These are phyloP conservation scores for Ceratobasidium sp. DNA, from an alignment of 1,284 basidiomycete genomes.

Conservation along the genomic window DNA sequence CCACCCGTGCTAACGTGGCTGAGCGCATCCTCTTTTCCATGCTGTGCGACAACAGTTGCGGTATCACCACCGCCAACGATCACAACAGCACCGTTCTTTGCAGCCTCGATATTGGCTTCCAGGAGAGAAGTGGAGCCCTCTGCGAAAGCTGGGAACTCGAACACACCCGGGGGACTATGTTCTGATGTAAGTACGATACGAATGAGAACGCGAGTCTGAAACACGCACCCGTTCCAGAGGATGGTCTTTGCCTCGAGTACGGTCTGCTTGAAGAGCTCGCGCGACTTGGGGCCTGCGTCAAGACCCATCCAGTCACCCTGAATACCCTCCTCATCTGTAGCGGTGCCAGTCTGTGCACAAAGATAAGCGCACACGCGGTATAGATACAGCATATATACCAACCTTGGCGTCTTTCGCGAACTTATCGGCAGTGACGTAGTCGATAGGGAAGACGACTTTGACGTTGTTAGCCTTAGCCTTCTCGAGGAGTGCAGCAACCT, in stretches of 20 bases:
- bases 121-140: slow-evolving; percentile 87
- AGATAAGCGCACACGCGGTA: not conserved
- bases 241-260: slow-evolving; percentile 95
- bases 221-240: slow-evolving; percentile 91
- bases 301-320: slow-evolving; percentile 96
- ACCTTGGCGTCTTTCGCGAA: slow-evolving; percentile 93
- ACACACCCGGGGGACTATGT: slow-evolving; percentile 93
- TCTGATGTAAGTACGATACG: not conserved
- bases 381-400: slow-evolving; percentile 46
- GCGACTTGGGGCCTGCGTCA: slow-evolving; percentile 86
- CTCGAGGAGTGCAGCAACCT: slow-evolving; percentile 85
- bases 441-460: slow-evolving; percentile 94
- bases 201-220: not conserved
- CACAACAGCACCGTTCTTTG: slow-evolving; percentile 86
- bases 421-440: slow-evolving; percentile 94
- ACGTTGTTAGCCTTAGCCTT: slow-evolving; percentile 96
- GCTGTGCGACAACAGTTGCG: slow-evolving; percentile 88
- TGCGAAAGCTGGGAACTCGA: slow-evolving; percentile 95
- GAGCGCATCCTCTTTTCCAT: slow-evolving; percentile 85
- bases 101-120: slow-evolving; percentile 88
- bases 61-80: slow-evolving; percentile 96
- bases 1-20: slow-evolving; percentile 98
- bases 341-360: slow-evolving; percentile 69
- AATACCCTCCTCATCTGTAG: slow-evolving; percentile 87
- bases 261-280: slow-evolving; percentile 80